phyloP scores from a whole-genome alignment of 495 filamentous ascomycete species.

The Aspergillus egyptiacus region DNA sequence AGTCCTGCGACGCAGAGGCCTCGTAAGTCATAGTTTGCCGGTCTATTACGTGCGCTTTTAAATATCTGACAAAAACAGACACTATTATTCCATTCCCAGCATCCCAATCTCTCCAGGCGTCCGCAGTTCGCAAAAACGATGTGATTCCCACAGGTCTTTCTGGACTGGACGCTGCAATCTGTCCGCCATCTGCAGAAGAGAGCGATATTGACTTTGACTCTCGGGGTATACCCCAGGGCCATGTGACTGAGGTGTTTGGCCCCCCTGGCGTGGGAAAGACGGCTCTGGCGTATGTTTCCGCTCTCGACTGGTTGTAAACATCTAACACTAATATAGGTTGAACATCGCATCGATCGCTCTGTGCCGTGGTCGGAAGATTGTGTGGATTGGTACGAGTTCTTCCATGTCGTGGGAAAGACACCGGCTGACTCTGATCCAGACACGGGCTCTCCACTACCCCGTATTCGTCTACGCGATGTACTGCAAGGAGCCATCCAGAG shows the following conservation, averaged over 20 bases:
- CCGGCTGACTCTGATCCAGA: slow-evolving; percentile 31
- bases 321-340: slow-evolving; percentile 45
- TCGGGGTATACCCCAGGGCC: slow-evolving; percentile 60
- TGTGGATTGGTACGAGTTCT: slow-evolving; percentile 76
- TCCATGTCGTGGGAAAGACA: not conserved
- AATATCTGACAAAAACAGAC: slow-evolving; percentile 16
- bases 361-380: slow-evolving; percentile 53
- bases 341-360: slow-evolving; percentile 63
- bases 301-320: not conserved
- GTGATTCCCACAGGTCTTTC: slow-evolving; percentile 62
- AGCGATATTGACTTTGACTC: not conserved
- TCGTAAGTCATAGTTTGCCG: slow-evolving; percentile 20
- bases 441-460: slow-evolving; percentile 42
- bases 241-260: slow-evolving; percentile 84
- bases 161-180: slow-evolving; percentile 53
- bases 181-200: slow-evolving; percentile 3
- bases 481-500: slow-evolving; percentile 16
- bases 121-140: slow-evolving; percentile 41
- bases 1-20: slow-evolving; percentile 27
- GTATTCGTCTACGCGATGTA: slow-evolving; percentile 33
- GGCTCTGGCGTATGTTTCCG: slow-evolving; percentile 61
- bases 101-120: slow-evolving; percentile 69
- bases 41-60: no score
- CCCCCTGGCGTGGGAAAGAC: slow-evolving; percentile 89
- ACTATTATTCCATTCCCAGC: slow-evolving; percentile 84